Evolutionary conservation across 2,329 filamentous ascomycete genomes (phyloP).

Genomic region (Ascochyta fabae): DNA sequence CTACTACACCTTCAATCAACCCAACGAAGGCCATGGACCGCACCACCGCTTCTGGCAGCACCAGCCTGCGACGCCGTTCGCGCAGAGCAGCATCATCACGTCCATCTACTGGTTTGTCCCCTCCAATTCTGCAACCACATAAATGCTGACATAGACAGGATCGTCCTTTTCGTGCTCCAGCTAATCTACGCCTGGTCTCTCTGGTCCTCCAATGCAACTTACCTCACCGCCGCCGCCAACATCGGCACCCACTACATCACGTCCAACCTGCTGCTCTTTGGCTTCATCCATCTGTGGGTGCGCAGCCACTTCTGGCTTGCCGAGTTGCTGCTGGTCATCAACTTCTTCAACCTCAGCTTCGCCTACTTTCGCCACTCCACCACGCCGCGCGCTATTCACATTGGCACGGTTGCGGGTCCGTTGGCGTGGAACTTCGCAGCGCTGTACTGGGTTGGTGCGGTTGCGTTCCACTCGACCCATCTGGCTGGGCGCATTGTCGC

Average conservation of each 20-base stretch:
- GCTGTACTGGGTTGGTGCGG: constrained; percentile 87
- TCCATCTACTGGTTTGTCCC: constrained; percentile 75
- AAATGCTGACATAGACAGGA: constrained; percentile 54
- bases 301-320: constrained; percentile 76
- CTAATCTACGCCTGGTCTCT: constrained; percentile 77
- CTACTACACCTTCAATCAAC: constrained; percentile 73
- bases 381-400: constrained; percentile 76
- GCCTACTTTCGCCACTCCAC: constrained; percentile 82
- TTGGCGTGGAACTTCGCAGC: constrained; percentile 86
- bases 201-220: constrained; percentile 69
- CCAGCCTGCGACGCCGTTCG: constrained; percentile 77
- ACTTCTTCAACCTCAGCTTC: constrained; percentile 79
- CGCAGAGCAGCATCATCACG: constrained; percentile 68
- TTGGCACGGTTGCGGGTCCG: constrained; percentile 76
- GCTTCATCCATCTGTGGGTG: constrained; percentile 84
- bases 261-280: constrained; percentile 83
- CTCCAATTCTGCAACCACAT: background rate
- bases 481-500: constrained; percentile 78
- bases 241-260: constrained; percentile 85
- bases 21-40: constrained; percentile 64
- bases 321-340: constrained; percentile 76
- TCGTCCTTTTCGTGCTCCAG: constrained; percentile 77
- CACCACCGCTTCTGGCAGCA: constrained; percentile 75
- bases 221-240: constrained; percentile 73
- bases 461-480: constrained; percentile 72